phyloP scores from a whole-genome alignment of 2,329 filamentous ascomycete species.

The Diaporthe ilicicola region DNA sequence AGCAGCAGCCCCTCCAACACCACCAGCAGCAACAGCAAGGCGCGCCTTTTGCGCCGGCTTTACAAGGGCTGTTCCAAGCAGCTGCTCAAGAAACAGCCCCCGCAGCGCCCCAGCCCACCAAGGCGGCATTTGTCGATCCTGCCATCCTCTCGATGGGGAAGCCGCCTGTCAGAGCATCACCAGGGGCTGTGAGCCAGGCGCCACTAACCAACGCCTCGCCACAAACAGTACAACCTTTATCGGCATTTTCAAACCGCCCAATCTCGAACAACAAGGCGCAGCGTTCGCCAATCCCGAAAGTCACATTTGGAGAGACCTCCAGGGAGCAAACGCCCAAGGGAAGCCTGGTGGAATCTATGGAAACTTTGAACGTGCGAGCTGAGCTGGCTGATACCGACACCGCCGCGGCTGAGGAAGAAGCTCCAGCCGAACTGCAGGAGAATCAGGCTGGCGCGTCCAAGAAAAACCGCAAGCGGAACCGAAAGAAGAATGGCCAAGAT shows the following conservation, averaged over 20 bases:
- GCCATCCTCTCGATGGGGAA: constrained; percentile 78
- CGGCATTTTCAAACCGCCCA: not conserved
- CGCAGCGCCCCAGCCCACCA: constrained; percentile 38
- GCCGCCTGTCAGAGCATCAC: constrained; percentile 44
- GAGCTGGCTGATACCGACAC: constrained; percentile 35
- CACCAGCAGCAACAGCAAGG: constrained; percentile 25
- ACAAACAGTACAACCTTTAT: constrained; percentile 36
- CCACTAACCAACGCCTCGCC: constrained; percentile 32
- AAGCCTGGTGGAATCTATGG: constrained; percentile 35
- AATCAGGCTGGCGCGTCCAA: constrained; percentile 37
- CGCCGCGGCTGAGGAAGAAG: constrained; percentile 34
- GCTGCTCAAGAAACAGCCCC: constrained; percentile 39
- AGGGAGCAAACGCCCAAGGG: constrained; percentile 35
- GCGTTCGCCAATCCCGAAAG: constrained; percentile 26
- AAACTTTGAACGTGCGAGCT: constrained; percentile 37
- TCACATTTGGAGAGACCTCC: constrained; percentile 25
- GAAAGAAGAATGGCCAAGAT: constrained; percentile 42
- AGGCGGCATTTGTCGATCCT: constrained; percentile 74
- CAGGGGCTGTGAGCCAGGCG: not conserved
- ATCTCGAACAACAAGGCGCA: constrained; percentile 21
- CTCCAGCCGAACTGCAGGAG: constrained; percentile 35
- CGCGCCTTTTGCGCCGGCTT: constrained; percentile 16
- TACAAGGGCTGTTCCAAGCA: constrained; percentile 37
- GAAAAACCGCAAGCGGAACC: constrained; percentile 44
- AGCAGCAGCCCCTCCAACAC: not conserved